Base-by-base conservation (phyloP, 2,329 filamentous ascomycete species). In the Aspergillus fischeri region DNA sequence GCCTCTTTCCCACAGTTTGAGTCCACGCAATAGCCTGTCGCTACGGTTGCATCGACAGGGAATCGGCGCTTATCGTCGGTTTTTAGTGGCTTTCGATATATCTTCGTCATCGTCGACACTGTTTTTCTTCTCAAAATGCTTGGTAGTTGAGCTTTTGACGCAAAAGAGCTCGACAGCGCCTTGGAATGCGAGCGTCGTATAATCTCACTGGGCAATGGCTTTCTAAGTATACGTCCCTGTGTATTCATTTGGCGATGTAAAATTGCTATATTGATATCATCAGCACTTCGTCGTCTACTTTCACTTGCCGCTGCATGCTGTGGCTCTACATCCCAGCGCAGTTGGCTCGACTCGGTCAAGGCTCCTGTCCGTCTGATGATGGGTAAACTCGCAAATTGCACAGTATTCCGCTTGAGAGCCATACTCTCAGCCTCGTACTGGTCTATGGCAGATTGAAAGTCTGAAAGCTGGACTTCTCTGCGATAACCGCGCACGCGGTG, bases 401-500 rank as follows among this genome's bases (percentile, higher is more conserved):
- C 51, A 53, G 67, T 69, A 29, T 59, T 68, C 44, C 65, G 65
- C 24, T 56, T 38, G 59, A 59, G 60, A 53, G 59, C 49, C 25
- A 53, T 38, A 20, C 49, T 56, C n/a, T 35, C 55, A 3, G 60
- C 48, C 28, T 63, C 64, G 3, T 60, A 55, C 44, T 58, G 28
- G 45, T 63, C 63, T 60, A 64, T 56, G 57, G 41, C 64, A 60
- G 50, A 57, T 55, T 56, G 55, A 49, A 62, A 59, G 49, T 62
- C 62, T 49, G 61, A 55, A 51, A 63, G 59, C 56, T 65, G 51
- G 60, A 65, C 52, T 52, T 65, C 67, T 53, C 60, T 65, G 58
- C 69, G 67, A 57, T 64, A 61, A 53, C 64, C 64, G 60, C 59
- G 65, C 52, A 57, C 57, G 49, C 69, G 65, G 61, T 70, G 64